These are phyloP conservation scores for Mortierella alpina DNA, from an alignment of 192 early-diverging fungal genomes.

Conservation along the genomic window DNA sequence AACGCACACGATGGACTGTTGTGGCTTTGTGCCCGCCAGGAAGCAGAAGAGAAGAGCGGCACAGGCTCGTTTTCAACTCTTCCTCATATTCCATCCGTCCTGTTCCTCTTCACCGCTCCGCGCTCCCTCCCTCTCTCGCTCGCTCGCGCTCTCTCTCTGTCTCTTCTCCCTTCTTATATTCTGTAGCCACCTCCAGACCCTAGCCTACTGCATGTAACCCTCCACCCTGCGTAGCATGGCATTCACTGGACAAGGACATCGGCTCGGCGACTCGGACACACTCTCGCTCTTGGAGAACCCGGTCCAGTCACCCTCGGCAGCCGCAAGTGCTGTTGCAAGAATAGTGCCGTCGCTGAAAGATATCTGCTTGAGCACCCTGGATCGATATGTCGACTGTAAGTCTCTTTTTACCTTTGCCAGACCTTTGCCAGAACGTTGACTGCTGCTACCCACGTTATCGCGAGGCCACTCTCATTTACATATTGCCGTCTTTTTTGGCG, in stretches of 20 bases:
- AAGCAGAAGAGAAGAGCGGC: slow-evolving; percentile 5
- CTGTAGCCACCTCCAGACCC: background rate
- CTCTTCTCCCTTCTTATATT: background rate
- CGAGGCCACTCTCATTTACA: background rate
- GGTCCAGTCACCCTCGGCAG: background rate
- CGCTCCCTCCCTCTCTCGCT: background rate
- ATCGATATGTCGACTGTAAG: slow-evolving; percentile 48
- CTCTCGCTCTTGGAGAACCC: background rate
- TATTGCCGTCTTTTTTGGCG: background rate
- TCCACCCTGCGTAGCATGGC: slow-evolving; percentile 15
- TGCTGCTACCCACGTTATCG: background rate
- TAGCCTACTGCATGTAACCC: background rate
- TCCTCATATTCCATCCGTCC: too few species aligned
- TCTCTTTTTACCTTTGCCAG: too few species aligned
- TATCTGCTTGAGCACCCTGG: slow-evolving; percentile 30
- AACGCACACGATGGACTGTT: background rate
- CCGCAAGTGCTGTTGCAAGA: background rate
- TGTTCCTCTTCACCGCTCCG: too few species aligned
- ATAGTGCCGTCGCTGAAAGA: slow-evolving; percentile 37
- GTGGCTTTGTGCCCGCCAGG: slow-evolving; percentile 1
- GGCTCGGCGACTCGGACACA: slow-evolving; percentile 14
- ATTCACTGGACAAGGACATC: slow-evolving; percentile 37
- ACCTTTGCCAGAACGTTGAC: background rate
- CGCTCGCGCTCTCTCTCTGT: background rate
- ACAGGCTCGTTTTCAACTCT: background rate